Evolutionary conservation across 805 yeast species (phyloP).

Genomic region (Yarrowia sp.): DNA sequence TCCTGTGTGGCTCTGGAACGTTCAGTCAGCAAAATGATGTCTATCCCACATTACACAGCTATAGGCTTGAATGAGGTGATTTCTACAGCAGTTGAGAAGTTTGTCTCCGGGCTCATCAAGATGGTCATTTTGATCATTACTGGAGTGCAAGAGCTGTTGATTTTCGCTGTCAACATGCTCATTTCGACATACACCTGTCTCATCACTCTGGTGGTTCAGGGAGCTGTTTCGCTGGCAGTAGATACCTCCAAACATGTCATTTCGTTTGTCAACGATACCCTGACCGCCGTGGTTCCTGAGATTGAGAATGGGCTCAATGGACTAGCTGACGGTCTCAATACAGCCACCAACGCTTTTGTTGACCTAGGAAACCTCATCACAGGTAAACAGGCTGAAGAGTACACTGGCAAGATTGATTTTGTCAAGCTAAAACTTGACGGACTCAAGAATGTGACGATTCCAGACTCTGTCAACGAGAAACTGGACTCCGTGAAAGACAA

Average conservation of each 20-base stretch:
- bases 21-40: slow-evolving; percentile 16
- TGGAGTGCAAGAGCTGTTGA: slow-evolving; percentile 63
- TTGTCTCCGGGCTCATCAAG: slow-evolving; percentile 57
- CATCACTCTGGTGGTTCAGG: slow-evolving; percentile 73
- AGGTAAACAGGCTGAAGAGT: slow-evolving; percentile 49
- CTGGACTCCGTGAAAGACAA: slow-evolving; percentile 59
- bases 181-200: slow-evolving; percentile 90
- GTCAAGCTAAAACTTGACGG: slow-evolving; percentile 66
- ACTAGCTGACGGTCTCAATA: slow-evolving; percentile 64
- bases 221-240: slow-evolving; percentile 73
- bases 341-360: slow-evolving; percentile 58
- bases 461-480: slow-evolving; percentile 65
- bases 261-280: slow-evolving; percentile 64
- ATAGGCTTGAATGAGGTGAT: slow-evolving; percentile 61
- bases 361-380: slow-evolving; percentile 63
- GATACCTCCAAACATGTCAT: slow-evolving; percentile 74
- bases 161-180: slow-evolving; percentile 72
- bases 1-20: slow-evolving; percentile 55
- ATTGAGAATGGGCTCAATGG: slow-evolving; percentile 71
- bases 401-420: slow-evolving; percentile 51
- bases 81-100: slow-evolving; percentile 56
- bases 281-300: slow-evolving; percentile 61
- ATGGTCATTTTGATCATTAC: slow-evolving; percentile 58
- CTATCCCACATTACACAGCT: slow-evolving; percentile 50
- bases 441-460: slow-evolving; percentile 67